Percentiles rank a stretch among this genome's conserved stretches.
phyloP scores from a whole-genome alignment of 1,284 basidiomycete species.

The Tylopilus sp. region DNA sequence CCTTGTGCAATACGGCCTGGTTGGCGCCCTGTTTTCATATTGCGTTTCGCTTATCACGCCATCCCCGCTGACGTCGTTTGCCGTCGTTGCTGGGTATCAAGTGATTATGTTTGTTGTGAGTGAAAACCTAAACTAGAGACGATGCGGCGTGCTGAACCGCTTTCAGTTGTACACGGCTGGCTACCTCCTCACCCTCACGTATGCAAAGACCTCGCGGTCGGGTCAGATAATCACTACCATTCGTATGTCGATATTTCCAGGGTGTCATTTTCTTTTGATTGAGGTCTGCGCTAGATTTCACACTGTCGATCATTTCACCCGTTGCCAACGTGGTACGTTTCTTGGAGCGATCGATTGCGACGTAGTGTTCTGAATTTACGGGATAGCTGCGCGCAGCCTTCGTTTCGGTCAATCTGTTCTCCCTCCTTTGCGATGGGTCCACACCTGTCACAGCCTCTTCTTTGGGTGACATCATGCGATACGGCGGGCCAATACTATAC shows the following conservation, averaged over 20 bases:
- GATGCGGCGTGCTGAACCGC: not conserved
- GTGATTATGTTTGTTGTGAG: constrained; percentile 67
- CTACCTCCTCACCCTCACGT: constrained; percentile 69
- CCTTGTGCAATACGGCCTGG: constrained; percentile 67
- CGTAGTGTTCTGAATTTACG: constrained; percentile 1
- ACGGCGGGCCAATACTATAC: constrained; percentile 74
- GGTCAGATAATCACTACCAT: constrained; percentile 55
- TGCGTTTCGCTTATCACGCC: constrained; percentile 58
- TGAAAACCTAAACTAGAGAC: not conserved
- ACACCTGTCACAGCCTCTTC: constrained; percentile 45
- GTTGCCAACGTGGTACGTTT: constrained; percentile 64
- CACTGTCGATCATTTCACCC: constrained; percentile 62
- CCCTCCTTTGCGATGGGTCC: constrained; percentile 64
- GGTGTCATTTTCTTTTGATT: not conserved
- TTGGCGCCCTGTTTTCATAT: constrained; percentile 66
- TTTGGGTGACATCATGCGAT: constrained; percentile 54
- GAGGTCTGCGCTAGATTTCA: constrained; percentile 46
- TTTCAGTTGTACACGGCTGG: constrained; percentile 57
- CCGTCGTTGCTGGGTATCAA: constrained; percentile 71
- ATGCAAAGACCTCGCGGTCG: constrained; percentile 58
- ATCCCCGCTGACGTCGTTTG: constrained; percentile 73
- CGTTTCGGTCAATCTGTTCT: constrained; percentile 75
- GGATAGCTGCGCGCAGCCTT: constrained; percentile 57
- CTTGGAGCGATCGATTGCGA: not conserved
- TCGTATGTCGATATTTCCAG: constrained; percentile 36